Conservation (phyloP, 345 rosid species). For the Populus euphratica region DNA sequence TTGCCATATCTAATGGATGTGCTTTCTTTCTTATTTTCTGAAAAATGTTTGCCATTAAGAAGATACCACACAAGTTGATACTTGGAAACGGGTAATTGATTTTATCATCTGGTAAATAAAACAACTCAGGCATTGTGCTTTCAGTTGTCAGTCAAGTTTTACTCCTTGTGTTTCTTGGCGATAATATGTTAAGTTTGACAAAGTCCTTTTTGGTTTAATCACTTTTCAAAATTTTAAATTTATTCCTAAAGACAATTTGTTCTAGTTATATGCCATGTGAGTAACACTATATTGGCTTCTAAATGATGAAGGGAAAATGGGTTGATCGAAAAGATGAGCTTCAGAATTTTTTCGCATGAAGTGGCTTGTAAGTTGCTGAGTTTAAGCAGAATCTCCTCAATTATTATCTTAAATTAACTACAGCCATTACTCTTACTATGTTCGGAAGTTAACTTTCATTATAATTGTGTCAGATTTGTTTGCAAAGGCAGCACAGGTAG, state of each 20-base stretch:
- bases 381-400: constrained; percentile 9
- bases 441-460: constrained; percentile 3
- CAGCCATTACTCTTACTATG: not conserved
- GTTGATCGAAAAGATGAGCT: constrained; percentile 44
- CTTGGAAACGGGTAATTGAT: too few species aligned
- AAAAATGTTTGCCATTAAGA: too few species aligned
- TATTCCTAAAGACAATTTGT: not conserved
- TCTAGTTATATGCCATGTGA: constrained; percentile 7
- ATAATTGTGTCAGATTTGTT: constrained; percentile 46
- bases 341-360: constrained; percentile 44
- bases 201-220: not conserved
- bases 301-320: constrained; percentile 59
- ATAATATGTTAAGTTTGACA: not conserved
- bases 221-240: not conserved
- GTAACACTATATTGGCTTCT: constrained; percentile 21
- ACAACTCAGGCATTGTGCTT: too few species aligned
- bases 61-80: too few species aligned
- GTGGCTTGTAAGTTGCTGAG: constrained; percentile 57
- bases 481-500: constrained; percentile 45
- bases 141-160: too few species aligned
- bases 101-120: too few species aligned
- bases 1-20: too few species aligned
- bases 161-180: too few species aligned
- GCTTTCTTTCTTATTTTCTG: too few species aligned
- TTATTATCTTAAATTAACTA: not conserved